Percentiles rank a stretch among this genome's conserved stretches.
phyloP scores from a whole-genome alignment of 2,329 filamentous ascomycete species.

The Clarireedia paspali region DNA sequence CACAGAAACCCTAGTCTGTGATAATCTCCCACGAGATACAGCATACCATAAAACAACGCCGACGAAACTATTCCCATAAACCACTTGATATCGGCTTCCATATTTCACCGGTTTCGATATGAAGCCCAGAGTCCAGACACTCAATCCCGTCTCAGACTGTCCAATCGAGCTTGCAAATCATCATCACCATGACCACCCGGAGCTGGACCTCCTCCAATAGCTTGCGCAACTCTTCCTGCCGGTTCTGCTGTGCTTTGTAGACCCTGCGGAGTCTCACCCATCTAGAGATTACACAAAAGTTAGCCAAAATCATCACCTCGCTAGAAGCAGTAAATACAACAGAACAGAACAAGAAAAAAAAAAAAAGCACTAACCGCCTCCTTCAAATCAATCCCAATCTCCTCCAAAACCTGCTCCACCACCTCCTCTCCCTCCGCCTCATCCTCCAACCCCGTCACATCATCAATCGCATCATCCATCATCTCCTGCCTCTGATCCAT shows the following conservation, averaged over 20 bases:
- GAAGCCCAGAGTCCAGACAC: not conserved
- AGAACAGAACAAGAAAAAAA: not conserved
- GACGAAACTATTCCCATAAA: not conserved
- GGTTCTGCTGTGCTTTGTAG: constrained; percentile 66
- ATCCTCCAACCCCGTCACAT: constrained; percentile 81
- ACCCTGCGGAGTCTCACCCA: constrained; percentile 84
- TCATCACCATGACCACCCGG: constrained; percentile 64
- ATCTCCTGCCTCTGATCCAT: constrained; percentile 99
- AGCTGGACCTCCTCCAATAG: constrained; percentile 63
- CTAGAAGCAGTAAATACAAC: not conserved
- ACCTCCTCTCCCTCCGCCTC: constrained; percentile 97
- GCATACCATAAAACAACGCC: too few relatives aligned
- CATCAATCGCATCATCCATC: constrained; percentile 99
- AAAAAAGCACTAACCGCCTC: constrained; percentile 62
- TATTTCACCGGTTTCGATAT: not conserved
- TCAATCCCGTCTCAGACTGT: constrained; percentile 53
- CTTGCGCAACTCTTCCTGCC: constrained; percentile 77
- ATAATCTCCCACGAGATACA: too few relatives aligned
- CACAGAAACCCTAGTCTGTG: too few relatives aligned
- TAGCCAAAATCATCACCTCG: not conserved
- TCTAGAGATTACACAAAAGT: constrained; percentile 41
- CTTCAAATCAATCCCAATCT: constrained; percentile 90
- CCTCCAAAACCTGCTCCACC: constrained; percentile 91
- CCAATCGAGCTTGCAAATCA: constrained; percentile 86
- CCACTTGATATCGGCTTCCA: not conserved